These are phyloP conservation scores for Geosmithia putterillii DNA, from an alignment of 2,329 filamentous ascomycete genomes.

Conservation along the genomic window DNA sequence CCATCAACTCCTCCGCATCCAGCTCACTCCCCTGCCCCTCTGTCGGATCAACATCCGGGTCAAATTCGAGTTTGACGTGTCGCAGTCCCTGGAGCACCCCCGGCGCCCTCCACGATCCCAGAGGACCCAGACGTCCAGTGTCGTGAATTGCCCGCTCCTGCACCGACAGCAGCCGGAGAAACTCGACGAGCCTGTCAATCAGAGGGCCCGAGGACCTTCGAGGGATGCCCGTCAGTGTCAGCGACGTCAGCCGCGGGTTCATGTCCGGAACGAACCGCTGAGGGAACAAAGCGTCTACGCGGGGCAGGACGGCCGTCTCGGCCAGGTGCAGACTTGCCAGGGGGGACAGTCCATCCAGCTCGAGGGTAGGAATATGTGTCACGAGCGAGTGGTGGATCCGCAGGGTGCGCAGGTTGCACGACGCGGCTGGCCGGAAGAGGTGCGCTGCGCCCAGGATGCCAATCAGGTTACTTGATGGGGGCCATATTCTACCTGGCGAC, in stretches of 20 bases:
- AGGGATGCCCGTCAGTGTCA: slow-evolving; percentile 43
- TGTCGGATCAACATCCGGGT: slow-evolving; percentile 24
- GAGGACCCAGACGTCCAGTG: not conserved
- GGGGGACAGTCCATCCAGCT: slow-evolving; percentile 21
- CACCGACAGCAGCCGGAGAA: slow-evolving; percentile 30
- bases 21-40: slow-evolving; percentile 12
- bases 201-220: slow-evolving; percentile 38
- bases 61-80: slow-evolving; percentile 42
- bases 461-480: slow-evolving; percentile 17
- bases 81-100: slow-evolving; percentile 36
- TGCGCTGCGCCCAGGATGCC: slow-evolving; percentile 33
- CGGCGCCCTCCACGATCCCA: slow-evolving; percentile 22
- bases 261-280: slow-evolving; percentile 38
- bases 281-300: slow-evolving; percentile 32
- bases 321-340: slow-evolving; percentile 25
- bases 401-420: slow-evolving; percentile 38
- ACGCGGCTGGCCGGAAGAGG: slow-evolving; percentile 38
- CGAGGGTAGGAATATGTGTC: slow-evolving; percentile 37
- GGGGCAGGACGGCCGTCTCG: slow-evolving; percentile 29
- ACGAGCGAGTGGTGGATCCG: slow-evolving; percentile 49
- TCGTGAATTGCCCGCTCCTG: slow-evolving; percentile 36
- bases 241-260: slow-evolving; percentile 39
- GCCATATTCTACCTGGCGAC: too few species aligned
- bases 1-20: slow-evolving; percentile 29
- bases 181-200: slow-evolving; percentile 30